Evolutionary conservation across 768 basidiomycete genomes (phyloP), one percentile per base, ranked within the genome.

Genomic region (Mycena olivaceomarginata): DNA sequence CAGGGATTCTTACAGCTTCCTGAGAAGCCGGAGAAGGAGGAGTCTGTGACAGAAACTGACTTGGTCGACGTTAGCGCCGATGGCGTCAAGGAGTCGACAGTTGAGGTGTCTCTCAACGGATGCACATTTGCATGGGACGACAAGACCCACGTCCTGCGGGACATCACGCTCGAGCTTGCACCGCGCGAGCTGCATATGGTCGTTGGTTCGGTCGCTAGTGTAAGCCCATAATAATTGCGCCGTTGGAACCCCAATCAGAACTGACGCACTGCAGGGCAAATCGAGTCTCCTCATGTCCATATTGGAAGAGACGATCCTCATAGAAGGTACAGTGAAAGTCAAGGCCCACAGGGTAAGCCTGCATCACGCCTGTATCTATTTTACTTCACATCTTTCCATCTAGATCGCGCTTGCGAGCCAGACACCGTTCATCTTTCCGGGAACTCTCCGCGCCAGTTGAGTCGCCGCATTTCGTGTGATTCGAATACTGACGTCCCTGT

Each of bases 211-310:
- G 76, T 77, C 41, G 76, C 76, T 5, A 77, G 76, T 65, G 76
- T 77, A 40, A 31, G 60, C 31, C 43, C 16, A n/a, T 64, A 16
- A 9, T 39, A 13, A 9, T 45, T n/a, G 5, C 48, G 16, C 51
- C 20, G 51, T 53, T 37, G 45, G 25, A 10, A 46, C 9, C 12
- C 31, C 31, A 25, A 31, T 31, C 31, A 31, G 0, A 13, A 10
- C 18, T 41, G 8, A 51, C 41, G 51, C 13, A 1, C 4, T 48
- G 25, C 63, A 76, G 75, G 75, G 75, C 9, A 76, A 76, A 67
- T 76, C 75, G n/a, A 76, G 75, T 15, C 75, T 76, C 15, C 70
- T 76, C 5, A 76, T 76, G 75, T 76, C 75, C 70, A 67, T 76
- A 51, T 25, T 76, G 57, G 70, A 25, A n/a, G 75, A 76, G 57